A percentile compares a stretch with the other conserved stretches of the same genome.
phyloP scores from a whole-genome alignment of 129 eudicot species.

The Centaurea solstitialis region DNA sequence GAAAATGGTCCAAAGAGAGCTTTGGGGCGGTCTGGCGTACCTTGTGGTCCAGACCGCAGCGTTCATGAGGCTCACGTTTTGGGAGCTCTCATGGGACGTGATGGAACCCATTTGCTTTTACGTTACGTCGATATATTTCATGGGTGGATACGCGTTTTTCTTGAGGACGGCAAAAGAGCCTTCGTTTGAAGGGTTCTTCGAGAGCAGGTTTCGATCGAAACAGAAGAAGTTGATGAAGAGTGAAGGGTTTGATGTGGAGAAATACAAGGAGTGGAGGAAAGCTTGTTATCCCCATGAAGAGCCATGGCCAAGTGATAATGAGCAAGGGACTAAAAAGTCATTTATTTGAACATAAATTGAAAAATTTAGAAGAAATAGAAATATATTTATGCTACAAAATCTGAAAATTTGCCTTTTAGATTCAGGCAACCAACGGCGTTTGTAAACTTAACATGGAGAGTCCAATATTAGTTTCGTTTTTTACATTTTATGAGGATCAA shows the following conservation, averaged over 20 bases:
- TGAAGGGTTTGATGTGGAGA: conserved; percentile 58
- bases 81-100: conserved; percentile 99
- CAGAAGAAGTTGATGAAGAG: conserved; percentile 64
- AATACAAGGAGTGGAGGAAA: conserved; percentile 69
- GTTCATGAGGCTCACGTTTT: conserved; percentile 95
- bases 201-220: conserved; percentile 74
- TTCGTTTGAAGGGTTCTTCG: conserved; percentile 82
- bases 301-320: conserved; percentile 40
- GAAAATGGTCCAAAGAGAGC: conserved; percentile 65
- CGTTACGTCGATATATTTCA: conserved; percentile 77
- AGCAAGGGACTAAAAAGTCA: conserved; percentile 24
- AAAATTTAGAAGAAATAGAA: conserved; percentile 10
- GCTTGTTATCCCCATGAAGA: conserved; percentile 55
- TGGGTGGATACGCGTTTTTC: conserved; percentile 94
- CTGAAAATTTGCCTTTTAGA: neutral
- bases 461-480: neutral
- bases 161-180: conserved; percentile 89
- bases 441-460: neutral
- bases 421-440: neutral
- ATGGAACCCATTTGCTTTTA: conserved; percentile 99
- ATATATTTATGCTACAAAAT: neutral
- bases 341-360: conserved; percentile 32
- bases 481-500: neutral
- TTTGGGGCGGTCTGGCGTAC: conserved; percentile 83
- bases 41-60: conserved; percentile 82